Conservation (phyloP, 345 rosid genomes). For the Hypericum perforatum region DNA sequence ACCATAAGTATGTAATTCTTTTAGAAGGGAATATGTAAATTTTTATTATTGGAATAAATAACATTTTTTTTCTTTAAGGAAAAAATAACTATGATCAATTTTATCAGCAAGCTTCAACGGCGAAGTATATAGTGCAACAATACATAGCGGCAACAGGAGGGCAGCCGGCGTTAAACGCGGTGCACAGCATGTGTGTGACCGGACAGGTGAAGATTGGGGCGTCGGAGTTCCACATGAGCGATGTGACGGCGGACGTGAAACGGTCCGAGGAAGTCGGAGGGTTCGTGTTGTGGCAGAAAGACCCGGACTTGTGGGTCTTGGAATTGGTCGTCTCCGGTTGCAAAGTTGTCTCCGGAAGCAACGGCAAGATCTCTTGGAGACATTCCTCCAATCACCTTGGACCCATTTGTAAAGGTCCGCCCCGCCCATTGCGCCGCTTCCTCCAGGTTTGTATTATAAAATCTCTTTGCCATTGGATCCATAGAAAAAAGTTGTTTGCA, state of each 20-base stretch:
- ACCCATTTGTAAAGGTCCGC: constrained; percentile 58
- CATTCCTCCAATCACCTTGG: constrained; percentile 69
- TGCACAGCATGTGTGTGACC: constrained; percentile 77
- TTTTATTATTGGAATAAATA: too few species aligned
- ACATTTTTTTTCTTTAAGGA: too few species aligned
- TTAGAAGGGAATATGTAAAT: too few species aligned
- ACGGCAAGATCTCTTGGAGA: constrained; percentile 72
- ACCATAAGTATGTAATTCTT: too few species aligned
- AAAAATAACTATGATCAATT: too few species aligned
- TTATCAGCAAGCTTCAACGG: constrained; percentile 85
- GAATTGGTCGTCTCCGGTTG: constrained; percentile 87
- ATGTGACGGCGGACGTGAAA: constrained; percentile 29
- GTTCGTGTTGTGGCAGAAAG: constrained; percentile 80
- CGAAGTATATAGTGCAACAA: constrained; percentile 88
- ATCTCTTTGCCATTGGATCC: too few species aligned
- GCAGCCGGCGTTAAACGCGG: constrained; percentile 56
- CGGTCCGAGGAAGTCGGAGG: constrained; percentile 66
- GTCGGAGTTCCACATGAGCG: constrained; percentile 64
- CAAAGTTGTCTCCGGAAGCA: constrained; percentile 75
- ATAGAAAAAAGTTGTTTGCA: too few species aligned
- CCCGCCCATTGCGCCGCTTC: constrained; percentile 79
- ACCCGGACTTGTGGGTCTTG: constrained; percentile 80
- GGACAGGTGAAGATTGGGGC: constrained; percentile 69
- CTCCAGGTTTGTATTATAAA: constrained; percentile 41
- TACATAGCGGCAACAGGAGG: constrained; percentile 94